A percentile compares a stretch with the other conserved stretches of the same genome.
These are phyloP conservation scores for Epichloe gansuensis DNA, from an alignment of 2,329 filamentous ascomycete genomes.

Conservation along the genomic window DNA sequence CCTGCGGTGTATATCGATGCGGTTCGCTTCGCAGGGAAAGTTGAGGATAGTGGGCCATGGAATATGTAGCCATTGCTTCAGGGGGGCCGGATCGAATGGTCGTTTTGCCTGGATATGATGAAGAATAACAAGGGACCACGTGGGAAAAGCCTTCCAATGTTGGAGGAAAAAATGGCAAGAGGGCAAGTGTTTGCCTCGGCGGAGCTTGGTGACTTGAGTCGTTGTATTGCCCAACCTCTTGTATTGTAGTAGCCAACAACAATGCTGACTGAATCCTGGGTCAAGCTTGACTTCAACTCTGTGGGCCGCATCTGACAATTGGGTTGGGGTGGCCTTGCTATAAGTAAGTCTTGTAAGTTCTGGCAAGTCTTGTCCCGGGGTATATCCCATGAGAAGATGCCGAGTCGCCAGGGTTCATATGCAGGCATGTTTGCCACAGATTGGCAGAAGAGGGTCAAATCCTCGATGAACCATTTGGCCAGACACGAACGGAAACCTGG, in stretches of 20 bases:
- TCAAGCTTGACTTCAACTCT: background rate
- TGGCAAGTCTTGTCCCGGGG: background rate
- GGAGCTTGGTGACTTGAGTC: background rate
- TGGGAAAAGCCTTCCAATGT: background rate
- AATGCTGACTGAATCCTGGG: background rate
- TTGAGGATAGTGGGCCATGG: constrained; percentile 18
- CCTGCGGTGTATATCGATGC: constrained; percentile 38
- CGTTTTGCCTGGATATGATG: background rate
- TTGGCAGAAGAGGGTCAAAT: constrained; percentile 11
- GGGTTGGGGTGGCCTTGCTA: constrained; percentile 10
- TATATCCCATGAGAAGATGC: constrained; percentile 8
- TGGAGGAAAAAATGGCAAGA: background rate
- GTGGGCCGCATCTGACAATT: background rate
- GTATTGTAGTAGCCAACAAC: background rate
- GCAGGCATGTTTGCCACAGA: constrained; percentile 10
- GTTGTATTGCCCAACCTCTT: too few species aligned
- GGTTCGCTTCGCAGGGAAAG: constrained; percentile 7
- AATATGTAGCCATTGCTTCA: constrained; percentile 13
- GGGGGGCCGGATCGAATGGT: background rate
- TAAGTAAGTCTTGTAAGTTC: constrained; percentile 6
- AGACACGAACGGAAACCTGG: constrained; percentile 3
- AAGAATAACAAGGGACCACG: background rate
- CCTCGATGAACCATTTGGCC: constrained; percentile 3
- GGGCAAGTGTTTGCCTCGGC: background rate
- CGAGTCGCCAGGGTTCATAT: constrained; percentile 1